Conservation (phyloP, 2,329 filamentous ascomycete species). For the Aspergillus sergii region DNA sequence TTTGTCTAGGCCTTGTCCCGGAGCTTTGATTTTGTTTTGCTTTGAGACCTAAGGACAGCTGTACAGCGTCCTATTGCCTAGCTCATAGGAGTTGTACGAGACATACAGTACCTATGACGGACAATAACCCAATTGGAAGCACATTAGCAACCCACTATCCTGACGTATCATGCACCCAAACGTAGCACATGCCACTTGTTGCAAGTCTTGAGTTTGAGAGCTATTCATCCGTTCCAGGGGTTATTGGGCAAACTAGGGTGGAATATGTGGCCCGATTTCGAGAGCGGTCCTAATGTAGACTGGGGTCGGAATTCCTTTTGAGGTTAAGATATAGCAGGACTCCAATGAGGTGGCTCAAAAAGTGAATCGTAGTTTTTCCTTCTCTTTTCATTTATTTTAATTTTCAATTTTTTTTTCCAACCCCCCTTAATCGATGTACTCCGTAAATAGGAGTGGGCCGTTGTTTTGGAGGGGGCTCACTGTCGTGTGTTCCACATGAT, state of each 20-base stretch:
- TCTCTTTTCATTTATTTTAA: not conserved
- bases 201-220: not conserved
- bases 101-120: not conserved
- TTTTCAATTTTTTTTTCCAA: not conserved
- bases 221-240: not conserved
- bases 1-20: not conserved
- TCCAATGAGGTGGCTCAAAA: not conserved
- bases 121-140: not conserved
- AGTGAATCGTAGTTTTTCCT: not conserved
- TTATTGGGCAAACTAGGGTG: not conserved
- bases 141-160: not conserved
- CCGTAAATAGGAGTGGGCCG: not conserved
- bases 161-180: not conserved
- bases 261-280: not conserved
- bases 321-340: not conserved
- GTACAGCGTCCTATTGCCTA: not conserved
- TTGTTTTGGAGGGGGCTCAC: not conserved
- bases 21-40: not conserved
- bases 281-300: not conserved
- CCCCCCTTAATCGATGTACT: not conserved
- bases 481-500: constrained; percentile 1
- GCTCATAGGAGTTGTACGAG: not conserved
- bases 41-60: not conserved
- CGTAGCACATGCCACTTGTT: not conserved
- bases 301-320: not conserved